Evolutionary conservation across 148 eudicot genomes (phyloP), one percentile per base, ranked within the genome.

Genomic region (Arctostaphylos glauca): DNA sequence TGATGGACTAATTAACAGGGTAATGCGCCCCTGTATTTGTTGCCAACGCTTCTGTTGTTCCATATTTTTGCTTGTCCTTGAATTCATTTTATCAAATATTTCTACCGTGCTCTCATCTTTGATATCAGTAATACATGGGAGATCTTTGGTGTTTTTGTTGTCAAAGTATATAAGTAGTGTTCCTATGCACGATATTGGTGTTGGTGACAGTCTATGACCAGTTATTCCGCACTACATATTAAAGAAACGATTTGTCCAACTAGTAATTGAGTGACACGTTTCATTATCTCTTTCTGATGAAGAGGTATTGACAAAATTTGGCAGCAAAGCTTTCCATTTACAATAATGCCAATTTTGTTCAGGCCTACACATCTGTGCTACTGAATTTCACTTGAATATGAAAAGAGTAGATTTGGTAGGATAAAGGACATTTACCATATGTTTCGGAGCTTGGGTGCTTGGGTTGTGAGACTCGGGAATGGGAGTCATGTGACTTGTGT

Each of bases 1-100:
- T 80, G 99, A 94, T 78, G 99, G 99, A 38, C 90, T 94, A 83
- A 96, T 96, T 76, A 94, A 92, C 91, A 96, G 94, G 98, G 99
- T 96, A 91, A 25, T 53, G 49, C 55, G 58, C 76, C 21, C n/a
- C 5, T 14, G 47, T 60, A 12, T 19, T 43, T 68, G 31, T 31
- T 44, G 25, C 50, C 47, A 49, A 23, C 21, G 49, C 71, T 58
- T 72, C 8, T 54, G 47, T 64, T 31, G 12, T 62, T 68, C 12
- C 25, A 41, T 68, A 38, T 66, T 56, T 74, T 41, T n/a, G 21
- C 14, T 68, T 46, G 21, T 19, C 38, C 38, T 31, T 1, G 70
- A 23, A 64, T 2, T 64, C 70, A 64, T 64, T 21, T 38, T 23
- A 64, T 21, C 38, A 64, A 23, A 21, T 64, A 38, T 64, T 23